These are phyloP conservation scores for Nakazawaea molendinolei DNA, from an alignment of 805 yeast species.

Conservation along the genomic window DNA sequence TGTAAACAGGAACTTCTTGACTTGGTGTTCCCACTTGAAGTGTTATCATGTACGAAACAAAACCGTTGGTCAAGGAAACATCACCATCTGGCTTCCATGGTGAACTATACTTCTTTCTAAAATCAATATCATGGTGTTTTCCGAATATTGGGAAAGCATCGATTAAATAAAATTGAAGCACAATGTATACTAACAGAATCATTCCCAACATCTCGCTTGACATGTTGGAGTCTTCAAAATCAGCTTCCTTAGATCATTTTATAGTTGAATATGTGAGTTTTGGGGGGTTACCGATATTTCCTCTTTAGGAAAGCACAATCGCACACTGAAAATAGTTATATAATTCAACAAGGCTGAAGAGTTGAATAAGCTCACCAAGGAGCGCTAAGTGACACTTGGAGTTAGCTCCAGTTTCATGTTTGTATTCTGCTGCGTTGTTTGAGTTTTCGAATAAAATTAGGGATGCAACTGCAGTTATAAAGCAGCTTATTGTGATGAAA, in stretches of 20 bases:
- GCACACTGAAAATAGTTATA: background rate
- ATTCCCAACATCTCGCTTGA: background rate
- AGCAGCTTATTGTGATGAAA: too few species aligned
- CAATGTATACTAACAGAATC: too few species aligned
- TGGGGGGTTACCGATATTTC: slow-evolving; percentile 1
- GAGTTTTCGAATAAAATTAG: too few species aligned
- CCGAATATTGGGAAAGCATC: too few species aligned
- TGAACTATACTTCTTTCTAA: background rate
- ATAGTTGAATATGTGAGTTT: background rate
- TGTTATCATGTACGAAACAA: slow-evolving; percentile 2
- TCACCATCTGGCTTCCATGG: background rate
- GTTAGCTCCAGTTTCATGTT: too few species aligned
- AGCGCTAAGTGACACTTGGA: too few species aligned
- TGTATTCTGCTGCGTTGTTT: too few species aligned
- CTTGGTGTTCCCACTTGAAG: slow-evolving; percentile 22
- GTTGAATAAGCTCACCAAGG: too few species aligned
- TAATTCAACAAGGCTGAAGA: background rate
- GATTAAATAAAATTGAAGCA: too few species aligned
- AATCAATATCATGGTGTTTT: too few species aligned
- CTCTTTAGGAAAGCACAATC: slow-evolving; percentile 3
- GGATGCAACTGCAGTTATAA: too few species aligned
- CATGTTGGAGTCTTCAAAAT: background rate
- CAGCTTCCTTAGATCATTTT: too few species aligned
- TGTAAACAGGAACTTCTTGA: slow-evolving; percentile 17
- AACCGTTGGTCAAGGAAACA: slow-evolving; percentile 6